phyloP scores from a whole-genome alignment of 768 basidiomycete genomes.

The Neoboletus brunneissimus region DNA sequence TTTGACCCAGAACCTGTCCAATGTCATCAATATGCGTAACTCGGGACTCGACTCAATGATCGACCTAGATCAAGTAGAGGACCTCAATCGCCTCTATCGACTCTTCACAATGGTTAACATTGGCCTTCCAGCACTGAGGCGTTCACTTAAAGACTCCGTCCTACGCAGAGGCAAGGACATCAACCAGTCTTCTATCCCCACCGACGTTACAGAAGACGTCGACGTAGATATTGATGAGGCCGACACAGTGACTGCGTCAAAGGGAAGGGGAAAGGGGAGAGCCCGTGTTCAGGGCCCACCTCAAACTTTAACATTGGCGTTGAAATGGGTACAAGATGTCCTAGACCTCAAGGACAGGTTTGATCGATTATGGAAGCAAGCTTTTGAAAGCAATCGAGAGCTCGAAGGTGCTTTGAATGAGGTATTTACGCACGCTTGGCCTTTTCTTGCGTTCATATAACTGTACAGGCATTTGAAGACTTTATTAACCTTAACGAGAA shows the following conservation, averaged over 20 bases:
- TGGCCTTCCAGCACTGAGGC: constrained; percentile 64
- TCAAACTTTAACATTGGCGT: constrained; percentile 55
- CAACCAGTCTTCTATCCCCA: constrained; percentile 57
- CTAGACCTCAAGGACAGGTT: constrained; percentile 91
- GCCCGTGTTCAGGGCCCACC: constrained; percentile 40
- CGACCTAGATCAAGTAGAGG: constrained; percentile 71
- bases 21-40: constrained; percentile 72
- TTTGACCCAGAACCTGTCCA: constrained; percentile 70
- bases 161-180: constrained; percentile 72
- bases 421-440: constrained; percentile 41
- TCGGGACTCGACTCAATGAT: constrained; percentile 89
- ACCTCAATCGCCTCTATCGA: constrained; percentile 75
- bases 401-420: constrained; percentile 83
- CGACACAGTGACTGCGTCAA: constrained; percentile 34
- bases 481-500: constrained; percentile 89
- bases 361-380: constrained; percentile 66
- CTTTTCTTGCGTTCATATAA: constrained; percentile 1
- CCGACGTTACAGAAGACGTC: constrained; percentile 35
- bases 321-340: constrained; percentile 93
- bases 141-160: constrained; percentile 70
- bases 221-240: constrained; percentile 37
- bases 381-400: constrained; percentile 71
- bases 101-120: constrained; percentile 65
- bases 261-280: constrained; percentile 58
- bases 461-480: constrained; percentile 77